Conservation (phyloP, 371 early-diverging fungal genomes). For the Batkoa obscura region DNA sequence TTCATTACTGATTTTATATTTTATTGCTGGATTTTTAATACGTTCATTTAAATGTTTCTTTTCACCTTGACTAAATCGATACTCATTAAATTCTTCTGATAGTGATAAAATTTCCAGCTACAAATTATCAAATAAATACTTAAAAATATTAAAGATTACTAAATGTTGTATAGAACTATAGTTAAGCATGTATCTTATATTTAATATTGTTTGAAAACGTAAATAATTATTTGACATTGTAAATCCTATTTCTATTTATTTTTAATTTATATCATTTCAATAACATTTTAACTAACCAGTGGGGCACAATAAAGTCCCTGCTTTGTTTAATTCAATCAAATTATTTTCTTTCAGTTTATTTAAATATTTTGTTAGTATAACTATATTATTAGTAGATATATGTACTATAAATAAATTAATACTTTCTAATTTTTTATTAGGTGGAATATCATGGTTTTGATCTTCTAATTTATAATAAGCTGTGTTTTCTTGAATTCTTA, state of each 20-base stretch:
- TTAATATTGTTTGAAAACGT: constrained; percentile 18
- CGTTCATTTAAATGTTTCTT: constrained; percentile 20
- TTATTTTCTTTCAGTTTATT: constrained; percentile 10
- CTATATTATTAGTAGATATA: constrained; percentile 11
- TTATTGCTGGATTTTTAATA: constrained; percentile 12
- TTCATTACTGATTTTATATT: background rate
- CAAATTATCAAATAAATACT: background rate
- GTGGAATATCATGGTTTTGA: constrained; percentile 4
- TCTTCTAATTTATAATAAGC: constrained; percentile 25
- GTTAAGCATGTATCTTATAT: constrained; percentile 10
- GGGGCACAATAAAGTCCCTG: background rate
- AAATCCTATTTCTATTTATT: constrained; percentile 16
- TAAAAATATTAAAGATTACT: constrained; percentile 10
- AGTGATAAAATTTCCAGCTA: constrained; percentile 20
- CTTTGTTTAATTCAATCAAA: constrained; percentile 9
- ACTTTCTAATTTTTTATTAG: constrained; percentile 27
- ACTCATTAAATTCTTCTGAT: constrained; percentile 21
- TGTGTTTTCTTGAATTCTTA: constrained; percentile 40
- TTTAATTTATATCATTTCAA: background rate
- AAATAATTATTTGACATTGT: constrained; percentile 33
- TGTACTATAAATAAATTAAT: background rate
- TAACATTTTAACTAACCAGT: constrained; percentile 8
- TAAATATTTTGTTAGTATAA: constrained; percentile 31
- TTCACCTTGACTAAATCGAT: constrained; percentile 22
- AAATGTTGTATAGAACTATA: constrained; percentile 14